Base-by-base conservation (phyloP, 768 basidiomycete genomes). In the Trametes maxima region DNA sequence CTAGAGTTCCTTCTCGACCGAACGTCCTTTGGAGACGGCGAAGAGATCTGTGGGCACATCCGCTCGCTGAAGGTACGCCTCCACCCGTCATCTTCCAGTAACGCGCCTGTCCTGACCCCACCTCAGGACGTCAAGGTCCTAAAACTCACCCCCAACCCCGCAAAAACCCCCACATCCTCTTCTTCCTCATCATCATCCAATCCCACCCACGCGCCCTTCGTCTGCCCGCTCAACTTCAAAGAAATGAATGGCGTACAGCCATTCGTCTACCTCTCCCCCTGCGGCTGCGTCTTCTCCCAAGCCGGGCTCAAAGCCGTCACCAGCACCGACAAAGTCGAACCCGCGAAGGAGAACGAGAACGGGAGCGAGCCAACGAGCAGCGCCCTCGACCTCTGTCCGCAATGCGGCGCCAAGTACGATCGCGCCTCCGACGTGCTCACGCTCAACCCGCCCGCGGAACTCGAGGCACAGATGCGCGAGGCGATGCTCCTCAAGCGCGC, bases 221-320 rank as follows among this genome's bases (percentile, higher is more conserved):
- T 95, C 57, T 99, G 97, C 77, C 93, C 97, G 0, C 80, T 98
- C 53, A 93, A 89, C 1, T 77, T 92, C 64, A 93, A 94, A 73
- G 96, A 97, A 76, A 98, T 98, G 94, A 94, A 93, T 67, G 97
- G 97, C 14, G 72, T 74, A 3, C 83, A 90, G 54, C 93, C 94
- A 0, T 98, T 98, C 72, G 87, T 95, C 54, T 96, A 95, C 70
- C 74, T 98, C 66, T 79, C 82, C 14, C 76, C 87, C 0, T 98
- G 96, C 68, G 95, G 95, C 16, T 95, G 94, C 72, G 93, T 94
- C 35, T 93, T 98, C 76, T 89, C 93, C 4, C 89, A 90, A 60
- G 88, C 88, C 0, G 92, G 90, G 2, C 79, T 98, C 43, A 87
- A 86, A 59, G 87, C 88, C 2, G 80, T 94, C 49, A 67, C 85